Percentiles rank a stretch among this genome's conserved stretches.
Conservation (phyloP, 148 eudicot genomes). For the Nepenthes mirabilis region DNA sequence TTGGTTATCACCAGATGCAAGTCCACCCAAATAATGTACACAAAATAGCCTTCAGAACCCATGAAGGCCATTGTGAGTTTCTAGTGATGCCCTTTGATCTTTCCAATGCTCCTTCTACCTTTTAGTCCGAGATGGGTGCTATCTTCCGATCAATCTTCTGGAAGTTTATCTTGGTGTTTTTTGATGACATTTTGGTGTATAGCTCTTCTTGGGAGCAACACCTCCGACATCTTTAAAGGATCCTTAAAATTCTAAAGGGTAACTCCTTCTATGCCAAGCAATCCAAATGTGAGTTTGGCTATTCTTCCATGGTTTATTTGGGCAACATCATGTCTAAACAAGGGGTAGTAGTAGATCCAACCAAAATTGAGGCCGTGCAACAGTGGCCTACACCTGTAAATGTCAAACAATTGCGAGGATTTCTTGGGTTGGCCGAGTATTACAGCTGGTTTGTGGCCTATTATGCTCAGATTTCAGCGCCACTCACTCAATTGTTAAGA, state of each 20-base stretch:
- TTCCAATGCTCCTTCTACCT: conserved; percentile 4
- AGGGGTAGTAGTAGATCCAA: not conserved
- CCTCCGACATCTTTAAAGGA: too few species aligned
- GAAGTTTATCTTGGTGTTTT: not conserved
- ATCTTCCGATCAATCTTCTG: not conserved
- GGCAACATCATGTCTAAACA: not conserved
- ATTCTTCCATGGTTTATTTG: not conserved
- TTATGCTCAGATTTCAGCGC: not conserved
- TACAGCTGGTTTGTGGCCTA: not conserved
- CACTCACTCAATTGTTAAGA: not conserved
- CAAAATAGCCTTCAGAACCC: not conserved
- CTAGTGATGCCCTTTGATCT: conserved; percentile 3
- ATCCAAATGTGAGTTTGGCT: not conserved
- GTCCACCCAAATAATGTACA: not conserved
- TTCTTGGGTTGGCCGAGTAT: not conserved
- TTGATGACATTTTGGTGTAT: conserved; percentile 1
- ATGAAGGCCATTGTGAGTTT: conserved; percentile 3
- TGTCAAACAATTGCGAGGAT: not conserved
- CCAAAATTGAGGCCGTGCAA: not conserved
- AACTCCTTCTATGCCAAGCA: not conserved
- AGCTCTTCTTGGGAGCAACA: not conserved
- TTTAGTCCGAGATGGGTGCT: conserved; percentile 4
- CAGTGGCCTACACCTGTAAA: not conserved
- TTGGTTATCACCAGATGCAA: not conserved
- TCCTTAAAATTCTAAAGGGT: too few species aligned